Percentiles rank a stretch among this genome's conserved stretches.
Evolutionary conservation across 2,329 filamentous ascomycete species (phyloP).

Genomic region (Corynespora cassiicola): DNA sequence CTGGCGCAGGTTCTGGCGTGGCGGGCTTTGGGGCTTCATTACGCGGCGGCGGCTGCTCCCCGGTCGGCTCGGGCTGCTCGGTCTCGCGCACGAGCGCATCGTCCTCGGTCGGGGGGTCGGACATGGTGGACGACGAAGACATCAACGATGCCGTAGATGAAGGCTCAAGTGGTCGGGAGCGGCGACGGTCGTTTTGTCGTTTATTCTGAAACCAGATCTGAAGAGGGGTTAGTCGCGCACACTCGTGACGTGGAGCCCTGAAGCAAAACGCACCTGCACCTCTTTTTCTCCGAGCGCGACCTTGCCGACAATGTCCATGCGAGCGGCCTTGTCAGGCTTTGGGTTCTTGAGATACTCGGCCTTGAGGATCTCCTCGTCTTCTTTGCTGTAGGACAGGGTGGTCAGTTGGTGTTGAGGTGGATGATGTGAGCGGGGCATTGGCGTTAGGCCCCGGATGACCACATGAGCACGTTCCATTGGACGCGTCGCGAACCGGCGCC

Average conservation of each 20-base stretch:
- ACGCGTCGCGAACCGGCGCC: slow-evolving; percentile 30
- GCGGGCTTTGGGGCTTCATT: slow-evolving; percentile 25
- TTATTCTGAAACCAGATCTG: slow-evolving; percentile 99
- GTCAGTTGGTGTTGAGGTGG: slow-evolving; percentile 28
- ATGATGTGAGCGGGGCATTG: slow-evolving; percentile 25
- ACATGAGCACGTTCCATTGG: slow-evolving; percentile 31
- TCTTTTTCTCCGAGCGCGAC: slow-evolving; percentile 94
- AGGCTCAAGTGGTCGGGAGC: slow-evolving; percentile 74
- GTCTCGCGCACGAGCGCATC: slow-evolving; percentile 28
- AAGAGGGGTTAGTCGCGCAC: slow-evolving; percentile 35
- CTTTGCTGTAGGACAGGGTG: slow-evolving; percentile 48
- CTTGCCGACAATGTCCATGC: slow-evolving; percentile 81
- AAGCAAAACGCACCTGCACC: slow-evolving; percentile 75
- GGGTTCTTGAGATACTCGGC: slow-evolving; percentile 83
- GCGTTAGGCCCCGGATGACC: slow-evolving; percentile 25
- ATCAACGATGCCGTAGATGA: slow-evolving; percentile 41
- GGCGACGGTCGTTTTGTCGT: slow-evolving; percentile 88
- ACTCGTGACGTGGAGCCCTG: slow-evolving; percentile 31
- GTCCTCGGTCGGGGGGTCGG: slow-evolving; percentile 40
- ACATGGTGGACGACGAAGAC: slow-evolving; percentile 46
- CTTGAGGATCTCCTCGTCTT: slow-evolving; percentile 89
- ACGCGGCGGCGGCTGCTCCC: too few relatives aligned
- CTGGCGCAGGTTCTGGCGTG: slow-evolving; percentile 23
- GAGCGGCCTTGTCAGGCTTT: slow-evolving; percentile 89
- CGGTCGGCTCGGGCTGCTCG: slow-evolving; percentile 24